Percentiles rank a stretch among this genome's conserved stretches.
phyloP scores from a whole-genome alignment of 352 stramenopile genomes.

The Phytophthora agathidicida region DNA sequence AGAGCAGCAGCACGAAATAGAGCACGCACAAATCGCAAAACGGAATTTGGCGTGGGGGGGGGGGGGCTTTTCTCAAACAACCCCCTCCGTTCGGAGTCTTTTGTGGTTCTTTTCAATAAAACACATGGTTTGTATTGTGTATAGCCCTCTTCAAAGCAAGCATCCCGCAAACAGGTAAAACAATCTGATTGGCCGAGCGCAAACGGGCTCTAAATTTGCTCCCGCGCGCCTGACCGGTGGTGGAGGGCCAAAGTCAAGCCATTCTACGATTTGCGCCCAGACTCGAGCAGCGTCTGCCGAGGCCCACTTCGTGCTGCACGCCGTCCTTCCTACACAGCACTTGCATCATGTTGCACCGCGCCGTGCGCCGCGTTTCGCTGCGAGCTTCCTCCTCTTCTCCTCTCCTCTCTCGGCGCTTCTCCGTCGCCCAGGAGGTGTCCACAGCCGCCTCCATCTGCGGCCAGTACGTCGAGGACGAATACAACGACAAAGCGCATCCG shows the following conservation, averaged over 20 bases:
- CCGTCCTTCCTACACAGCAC: conserved; percentile 7
- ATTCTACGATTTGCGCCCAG: conserved; percentile 21
- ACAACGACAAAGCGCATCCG: conserved; percentile 54
- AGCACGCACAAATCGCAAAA: too few relatives aligned
- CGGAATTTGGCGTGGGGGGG: too few relatives aligned
- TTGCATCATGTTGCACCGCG: conserved; percentile 29
- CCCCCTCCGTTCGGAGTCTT: too few relatives aligned
- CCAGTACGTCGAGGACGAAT: conserved; percentile 62
- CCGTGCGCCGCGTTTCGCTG: conserved; percentile 22
- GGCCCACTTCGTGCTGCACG: background rate
- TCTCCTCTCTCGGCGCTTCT: conserved; percentile 17
- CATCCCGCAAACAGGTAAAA: too few relatives aligned
- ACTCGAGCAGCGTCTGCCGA: conserved; percentile 1
- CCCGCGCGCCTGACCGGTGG: conserved; percentile 16
- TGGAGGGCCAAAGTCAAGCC: conserved; percentile 22
- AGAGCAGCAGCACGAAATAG: too few relatives aligned
- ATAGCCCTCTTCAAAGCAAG: too few relatives aligned
- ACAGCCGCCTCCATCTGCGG: background rate
- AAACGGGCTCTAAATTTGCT: too few relatives aligned
- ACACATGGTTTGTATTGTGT: too few relatives aligned
- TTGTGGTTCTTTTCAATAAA: too few relatives aligned
- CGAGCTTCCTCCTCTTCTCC: background rate
- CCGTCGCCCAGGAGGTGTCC: conserved; percentile 18
- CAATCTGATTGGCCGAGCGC: too few relatives aligned
- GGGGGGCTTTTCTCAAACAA: too few relatives aligned